A percentile compares a stretch with the other conserved stretches of the same genome.
Evolutionary conservation across 495 filamentous ascomycete species (phyloP).

Genomic region (Terfezia claveryi): DNA sequence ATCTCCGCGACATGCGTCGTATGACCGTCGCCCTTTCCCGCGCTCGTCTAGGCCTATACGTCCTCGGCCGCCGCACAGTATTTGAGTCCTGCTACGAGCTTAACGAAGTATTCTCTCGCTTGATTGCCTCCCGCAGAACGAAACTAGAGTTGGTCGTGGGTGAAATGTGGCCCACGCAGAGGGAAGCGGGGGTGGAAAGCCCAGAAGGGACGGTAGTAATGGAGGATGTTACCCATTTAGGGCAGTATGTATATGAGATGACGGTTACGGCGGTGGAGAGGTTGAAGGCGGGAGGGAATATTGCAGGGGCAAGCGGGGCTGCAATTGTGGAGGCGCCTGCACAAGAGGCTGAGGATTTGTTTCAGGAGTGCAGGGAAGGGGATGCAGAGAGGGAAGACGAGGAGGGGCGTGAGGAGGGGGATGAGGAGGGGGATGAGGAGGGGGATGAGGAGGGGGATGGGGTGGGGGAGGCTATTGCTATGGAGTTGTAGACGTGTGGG

Average conservation of each 20-base stretch:
- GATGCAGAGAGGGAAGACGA: too few species aligned
- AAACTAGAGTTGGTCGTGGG: conserved; percentile 61
- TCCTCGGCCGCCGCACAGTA: conserved; percentile 71
- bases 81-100: conserved; percentile 82
- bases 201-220: conserved; percentile 35
- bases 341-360: too few species aligned
- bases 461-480: too few species aligned
- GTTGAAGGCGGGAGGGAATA: conserved; percentile 29
- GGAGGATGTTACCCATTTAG: conserved; percentile 82
- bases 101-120: conserved; percentile 54
- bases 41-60: conserved; percentile 75
- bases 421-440: too few species aligned
- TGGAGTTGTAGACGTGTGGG: too few species aligned
- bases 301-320: background rate
- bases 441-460: too few species aligned
- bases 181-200: conserved; percentile 35
- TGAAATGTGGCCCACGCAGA: conserved; percentile 60
- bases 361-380: too few species aligned
- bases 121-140: conserved; percentile 42
- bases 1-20: conserved; percentile 78
- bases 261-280: conserved; percentile 58
- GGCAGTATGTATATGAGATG: conserved; percentile 96
- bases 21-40: conserved; percentile 93
- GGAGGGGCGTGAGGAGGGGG: too few species aligned
- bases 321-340: too few species aligned